Conservation (phyloP, 495 filamentous ascomycete genomes). For the Aspergillus affinis region DNA sequence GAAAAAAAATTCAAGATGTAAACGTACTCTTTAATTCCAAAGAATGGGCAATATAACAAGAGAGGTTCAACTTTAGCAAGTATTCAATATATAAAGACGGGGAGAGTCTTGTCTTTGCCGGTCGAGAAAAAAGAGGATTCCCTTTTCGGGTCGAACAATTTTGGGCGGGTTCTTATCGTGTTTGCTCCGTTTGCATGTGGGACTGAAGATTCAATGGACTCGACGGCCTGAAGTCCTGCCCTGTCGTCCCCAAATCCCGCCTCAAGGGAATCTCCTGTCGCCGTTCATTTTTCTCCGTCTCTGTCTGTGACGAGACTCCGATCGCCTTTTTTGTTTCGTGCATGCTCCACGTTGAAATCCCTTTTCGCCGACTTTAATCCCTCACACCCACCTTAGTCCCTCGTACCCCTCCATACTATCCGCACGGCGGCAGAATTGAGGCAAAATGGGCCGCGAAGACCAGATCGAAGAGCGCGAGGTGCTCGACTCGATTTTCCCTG, state of each 20-base stretch:
- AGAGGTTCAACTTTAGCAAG: too few species aligned
- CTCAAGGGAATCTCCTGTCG: not conserved
- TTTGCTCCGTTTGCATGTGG: constrained; percentile 52
- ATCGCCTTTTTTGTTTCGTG: not conserved
- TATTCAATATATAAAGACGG: constrained; percentile 1
- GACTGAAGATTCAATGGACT: constrained; percentile 30
- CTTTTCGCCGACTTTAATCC: not conserved
- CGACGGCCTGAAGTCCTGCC: constrained; percentile 3
- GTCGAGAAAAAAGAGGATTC: constrained; percentile 10
- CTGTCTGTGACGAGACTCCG: not conserved
- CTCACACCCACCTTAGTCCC: not conserved
- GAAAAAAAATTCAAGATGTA: not conserved
- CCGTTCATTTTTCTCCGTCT: not conserved
- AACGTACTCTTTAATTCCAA: not conserved
- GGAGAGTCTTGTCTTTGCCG: not conserved
- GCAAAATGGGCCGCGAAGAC: constrained; percentile 86
- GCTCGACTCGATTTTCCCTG: constrained; percentile 95
- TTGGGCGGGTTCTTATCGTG: constrained; percentile 37
- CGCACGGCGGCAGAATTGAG: constrained; percentile 29
- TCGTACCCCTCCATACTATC: constrained; percentile 34
- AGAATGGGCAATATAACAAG: not conserved
- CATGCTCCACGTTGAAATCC: not conserved
- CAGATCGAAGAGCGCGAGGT: constrained; percentile 96
- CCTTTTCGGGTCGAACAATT: constrained; percentile 28
- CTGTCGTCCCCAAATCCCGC: not conserved